Percentiles rank a stretch among this genome's conserved stretches.
Evolutionary conservation across 129 eudicot species (phyloP).

Genomic region (Solidago caesia): DNA sequence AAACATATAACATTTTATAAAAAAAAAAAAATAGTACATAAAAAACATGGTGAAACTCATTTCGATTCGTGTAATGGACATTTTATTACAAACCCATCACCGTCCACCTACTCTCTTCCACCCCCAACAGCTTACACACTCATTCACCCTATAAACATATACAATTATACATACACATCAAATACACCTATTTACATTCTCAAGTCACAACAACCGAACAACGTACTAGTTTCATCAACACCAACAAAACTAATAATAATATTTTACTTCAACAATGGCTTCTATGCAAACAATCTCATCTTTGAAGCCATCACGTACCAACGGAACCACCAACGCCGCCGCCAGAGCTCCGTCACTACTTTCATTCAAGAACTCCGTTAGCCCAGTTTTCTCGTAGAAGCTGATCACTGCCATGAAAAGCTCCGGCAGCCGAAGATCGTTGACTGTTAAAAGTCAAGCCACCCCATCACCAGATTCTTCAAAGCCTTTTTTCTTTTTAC

Average conservation of each 20-base stretch:
- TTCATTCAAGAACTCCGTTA: constrained; percentile 26
- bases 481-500: no score
- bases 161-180: not conserved
- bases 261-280: constrained; percentile 24
- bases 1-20: no score
- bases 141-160: not conserved
- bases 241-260: not conserved
- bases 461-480: constrained; percentile 34
- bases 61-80: no score
- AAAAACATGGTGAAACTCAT: no score
- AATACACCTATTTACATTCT: not conserved
- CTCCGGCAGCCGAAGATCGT: constrained; percentile 30
- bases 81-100: constrained; percentile 18
- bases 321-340: constrained; percentile 12
- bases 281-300: constrained; percentile 39
- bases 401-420: constrained; percentile 7
- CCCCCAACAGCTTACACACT: not conserved
- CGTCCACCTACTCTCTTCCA: constrained; percentile 23
- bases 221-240: not conserved
- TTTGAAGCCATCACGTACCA: constrained; percentile 33
- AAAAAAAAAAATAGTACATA: no score
- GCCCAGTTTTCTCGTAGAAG: constrained; percentile 23
- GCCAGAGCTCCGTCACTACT: constrained; percentile 25
- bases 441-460: constrained; percentile 46
- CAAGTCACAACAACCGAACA: not conserved